Evolutionary conservation across 192 early-diverging fungal species (phyloP), one percentile per base, ranked within the genome.

Genomic region (Irineochytrium annulatum): DNA sequence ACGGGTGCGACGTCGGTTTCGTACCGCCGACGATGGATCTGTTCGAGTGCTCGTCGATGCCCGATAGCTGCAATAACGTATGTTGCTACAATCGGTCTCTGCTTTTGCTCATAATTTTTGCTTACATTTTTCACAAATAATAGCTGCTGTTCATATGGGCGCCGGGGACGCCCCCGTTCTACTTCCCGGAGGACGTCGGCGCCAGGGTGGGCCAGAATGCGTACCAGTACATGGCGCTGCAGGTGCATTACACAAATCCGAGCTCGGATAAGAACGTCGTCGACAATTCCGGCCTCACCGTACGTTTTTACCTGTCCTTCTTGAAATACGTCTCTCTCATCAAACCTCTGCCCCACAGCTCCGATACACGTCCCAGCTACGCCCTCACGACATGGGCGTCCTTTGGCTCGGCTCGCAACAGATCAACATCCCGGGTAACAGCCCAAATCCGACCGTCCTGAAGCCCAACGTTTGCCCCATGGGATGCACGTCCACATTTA

Each of bases 191-290:
- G 20, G 59, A 31, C 2, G 63, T 31, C 6, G 41, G 27, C 35
- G 17, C 55, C 19, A 8, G 28, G 31, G 22, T 34, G 32, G 59
- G 59, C 16, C 11, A 13, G 19, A 57, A 57, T 49, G 43, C 56
- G 16, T 41, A 24, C 34, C 55, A 59, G 35, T 66, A 66, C 45
- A 29, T 52, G 46, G 8, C 56, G 19, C 45, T 66, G 14, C 64
- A 66, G 27, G 52, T 66, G 14, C 57, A 59, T 33, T 66, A 66
- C 58, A 59, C 29, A 4, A 66, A 60, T 28, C 55, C 29, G 4
- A 13, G 3, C 1, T 11, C 4, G 19, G 20, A 28, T 5, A 11
- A 5, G 11, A 29, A 27, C 6, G 20, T 58, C 20, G 22, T 48
- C 0, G 63, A 65, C 32, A n/a, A 19, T 0, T 44, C 34, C 57